Evolutionary conservation across 2,329 filamentous ascomycete species (phyloP).

Genomic region (Verticillium longisporum): DNA sequence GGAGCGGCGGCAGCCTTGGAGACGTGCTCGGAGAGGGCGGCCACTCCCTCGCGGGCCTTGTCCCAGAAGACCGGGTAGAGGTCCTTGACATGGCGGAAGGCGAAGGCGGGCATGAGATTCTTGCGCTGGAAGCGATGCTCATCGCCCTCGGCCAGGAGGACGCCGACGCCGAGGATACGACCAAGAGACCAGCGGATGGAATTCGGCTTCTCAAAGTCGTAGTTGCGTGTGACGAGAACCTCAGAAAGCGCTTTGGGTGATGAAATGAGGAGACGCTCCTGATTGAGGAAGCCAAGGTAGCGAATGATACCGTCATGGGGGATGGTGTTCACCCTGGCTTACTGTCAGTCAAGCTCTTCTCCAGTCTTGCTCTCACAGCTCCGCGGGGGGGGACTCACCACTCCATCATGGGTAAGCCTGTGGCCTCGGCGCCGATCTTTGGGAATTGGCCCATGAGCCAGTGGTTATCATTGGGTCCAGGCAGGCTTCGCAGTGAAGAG

Average conservation of each 20-base stretch:
- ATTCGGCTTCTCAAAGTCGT: constrained; percentile 61
- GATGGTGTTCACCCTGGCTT: constrained; percentile 50
- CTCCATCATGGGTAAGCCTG: constrained; percentile 36
- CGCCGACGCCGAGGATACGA: constrained; percentile 60
- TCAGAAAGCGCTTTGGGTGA: constrained; percentile 62
- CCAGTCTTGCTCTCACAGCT: not conserved
- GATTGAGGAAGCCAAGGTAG: constrained; percentile 56
- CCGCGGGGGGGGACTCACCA: constrained; percentile 30
- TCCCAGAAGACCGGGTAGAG: constrained; percentile 79
- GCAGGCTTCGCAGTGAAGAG: constrained; percentile 42
- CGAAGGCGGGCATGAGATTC: constrained; percentile 74
- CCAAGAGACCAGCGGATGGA: constrained; percentile 48
- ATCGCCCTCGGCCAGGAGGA: constrained; percentile 82
- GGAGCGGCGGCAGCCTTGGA: constrained; percentile 24
- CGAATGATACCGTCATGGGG: constrained; percentile 64
- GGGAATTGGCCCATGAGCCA: constrained; percentile 42
- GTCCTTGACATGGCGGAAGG: constrained; percentile 79
- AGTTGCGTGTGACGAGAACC: constrained; percentile 60
- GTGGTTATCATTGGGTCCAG: constrained; percentile 33
- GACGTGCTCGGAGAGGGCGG: constrained; percentile 46
- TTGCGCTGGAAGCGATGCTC: constrained; percentile 80
- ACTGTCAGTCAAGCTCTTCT: constrained; percentile 10
- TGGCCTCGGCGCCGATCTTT: constrained; percentile 29
- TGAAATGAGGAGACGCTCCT: constrained; percentile 55
- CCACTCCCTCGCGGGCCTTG: constrained; percentile 63